Base-by-base conservation (phyloP, 1,139 yeast species). In the Yamadazyma siamensis region DNA sequence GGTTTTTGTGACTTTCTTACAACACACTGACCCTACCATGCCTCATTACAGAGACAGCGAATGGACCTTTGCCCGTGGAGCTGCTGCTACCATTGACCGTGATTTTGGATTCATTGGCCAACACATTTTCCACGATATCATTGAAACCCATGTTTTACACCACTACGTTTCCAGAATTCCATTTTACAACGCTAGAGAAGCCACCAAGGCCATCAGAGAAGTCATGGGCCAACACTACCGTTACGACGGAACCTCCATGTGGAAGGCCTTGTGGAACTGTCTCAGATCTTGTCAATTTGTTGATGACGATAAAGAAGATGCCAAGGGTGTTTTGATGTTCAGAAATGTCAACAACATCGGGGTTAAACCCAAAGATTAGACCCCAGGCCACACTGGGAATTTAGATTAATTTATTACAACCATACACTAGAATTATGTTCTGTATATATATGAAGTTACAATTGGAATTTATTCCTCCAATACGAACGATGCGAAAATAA, bases 31-130 rank as follows among this genome's bases (percentile, higher is more conserved):
- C 59, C 83, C 88, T 27, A 59, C 77, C 12, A 69, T 84, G 69
- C 87, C 95, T 27, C 95, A 84, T 59, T 85, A 85, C 64, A 79
- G 76, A 37, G 74, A 77, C 33, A 58, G 59, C 21, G 78, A 80
- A 60, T 85, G 95, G 95, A 84, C 75, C 48, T 85, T 84, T 56
- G 91, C 94, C 37, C 73, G 88, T 50, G 95, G 95, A 47, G 94
- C 95, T 16, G 88, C 91, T 35, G 81, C 89, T 40, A 85, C 95
- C 37, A 78, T 85, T 45, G 95, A 85, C 61, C 75, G 95, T 54
- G 77, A 84, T 49, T 82, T 81, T 57, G 91, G 94, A 15, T 82
- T 85, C 50, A 65, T 85, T 42, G 95, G 95, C 34, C 76, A 75
- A 54, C 77, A 77, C 64, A 70, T 84, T 46, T 82, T 85, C 77